Base-by-base conservation (phyloP, 2,329 filamentous ascomycete species). In the Fusarium guadeloupense region DNA sequence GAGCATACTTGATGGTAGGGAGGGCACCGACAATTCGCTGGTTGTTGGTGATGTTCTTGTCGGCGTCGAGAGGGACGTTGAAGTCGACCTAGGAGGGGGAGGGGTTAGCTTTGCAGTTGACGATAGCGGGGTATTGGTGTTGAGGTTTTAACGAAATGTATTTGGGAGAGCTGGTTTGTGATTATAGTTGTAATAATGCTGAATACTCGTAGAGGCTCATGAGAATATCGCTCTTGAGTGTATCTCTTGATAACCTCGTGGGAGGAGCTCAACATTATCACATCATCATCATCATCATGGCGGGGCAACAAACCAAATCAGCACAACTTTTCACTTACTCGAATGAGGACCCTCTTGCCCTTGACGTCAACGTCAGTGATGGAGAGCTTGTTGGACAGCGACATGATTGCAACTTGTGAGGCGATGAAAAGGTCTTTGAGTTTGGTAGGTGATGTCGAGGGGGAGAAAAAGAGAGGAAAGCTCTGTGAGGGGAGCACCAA, bases 11-110 rank as follows among this genome's bases (percentile, higher is more conserved):
- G 85, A 97, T 97, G 72, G 93, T 96, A 72, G 93, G 93, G 66
- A 97, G 82, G 73, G 95, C 95, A 75, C 95, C 96, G 73, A 92
- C 93, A 74, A 99, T 99, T 79, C 95, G 93, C 84, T 99, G 95
- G 81, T 89, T 92, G 87, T 99, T 99, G 78, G 95, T 98, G 78
- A 99, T 87, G 53, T 96, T 93, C 83, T 93, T 96, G 76, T 95
- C 84, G 69, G 83, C 86, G 76, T 99, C 93, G 74, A 99, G 92
- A 66, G 95, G 95, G 54, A 99, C 96, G 81, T 99, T 99, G 89
- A 99, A 99, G 87, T 99, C 95, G 78, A 99, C 94, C 93, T 97
- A 10, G 35, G 43, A 42, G 55, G 40, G 41, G 47, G 56, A 38
- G 47, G 42, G 34, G 50, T 73, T 66, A 71, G 72, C 63, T 58